Base-by-base conservation (phyloP, 768 basidiomycete species). In the Boletus vermiculosoides region DNA sequence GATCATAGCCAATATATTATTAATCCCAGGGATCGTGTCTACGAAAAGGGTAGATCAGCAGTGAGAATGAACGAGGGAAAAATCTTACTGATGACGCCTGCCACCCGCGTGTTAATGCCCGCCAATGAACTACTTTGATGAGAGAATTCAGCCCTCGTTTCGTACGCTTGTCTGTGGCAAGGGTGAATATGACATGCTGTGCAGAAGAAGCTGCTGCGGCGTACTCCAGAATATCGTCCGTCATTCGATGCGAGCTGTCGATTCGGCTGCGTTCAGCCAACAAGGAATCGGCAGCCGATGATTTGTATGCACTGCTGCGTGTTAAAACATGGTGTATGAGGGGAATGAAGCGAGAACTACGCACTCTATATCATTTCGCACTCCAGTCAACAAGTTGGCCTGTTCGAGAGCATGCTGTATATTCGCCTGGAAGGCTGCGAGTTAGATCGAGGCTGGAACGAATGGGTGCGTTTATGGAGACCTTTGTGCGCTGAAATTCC, bases 311-410 rank as follows among this genome's bases (percentile, higher is more conserved):
- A 60, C 94, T 97, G 62, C 18, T 33, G 28, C 48, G 46, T 23
- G 45, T 62, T n/a, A 48, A 39, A 37, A 22, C 18, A 45, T 8
- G 37, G 33, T 12, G 20, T 16, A 13, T 6, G 37, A 47, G 18
- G 12, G 30, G 3, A 48, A 51, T 7, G 18, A 23, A 55, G 15
- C 12, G 41, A 50, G 18, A 36, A 36, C 25, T 12, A 73, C 87
- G 45, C 64, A 96, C 95, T 94, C 93, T 62, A 98, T 98, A 65
- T 99, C 97, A 63, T 95, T 94, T 61, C 95, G 82, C 4, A 98
- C 95, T 9, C 92, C 93, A 45, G 83, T 86, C 22, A 99, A 80
- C 16, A 99, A 76, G 68, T 92, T 96, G 1, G 87, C 90, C 67
- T 93, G 85, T 65, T 95, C 89, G 45, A 95, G 73, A 0, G 93